phyloP scores from a whole-genome alignment of 2,329 filamentous ascomycete species.

The Trichophyton equinum region DNA sequence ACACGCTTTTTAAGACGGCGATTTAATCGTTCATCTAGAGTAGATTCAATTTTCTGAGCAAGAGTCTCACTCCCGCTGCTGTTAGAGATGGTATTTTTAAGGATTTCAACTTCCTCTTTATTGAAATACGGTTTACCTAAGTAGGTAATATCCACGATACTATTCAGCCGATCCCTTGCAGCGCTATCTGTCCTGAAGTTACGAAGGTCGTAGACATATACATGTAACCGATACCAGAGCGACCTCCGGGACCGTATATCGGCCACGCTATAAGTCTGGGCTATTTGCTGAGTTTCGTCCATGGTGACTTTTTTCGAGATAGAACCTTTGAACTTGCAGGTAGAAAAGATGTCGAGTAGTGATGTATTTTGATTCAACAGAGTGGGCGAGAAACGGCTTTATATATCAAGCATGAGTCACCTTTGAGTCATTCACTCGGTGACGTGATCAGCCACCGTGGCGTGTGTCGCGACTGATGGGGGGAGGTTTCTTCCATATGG shows the following conservation, averaged over 20 bases:
- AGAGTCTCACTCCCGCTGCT: conserved; percentile 1
- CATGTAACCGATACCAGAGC: conserved; percentile 18
- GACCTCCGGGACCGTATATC: conserved; percentile 6
- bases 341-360: neutral
- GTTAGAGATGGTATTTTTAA: conserved; percentile 2
- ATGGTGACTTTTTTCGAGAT: neutral
- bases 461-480: too few relatives aligned
- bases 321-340: neutral
- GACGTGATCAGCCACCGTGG: neutral
- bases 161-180: conserved; percentile 14
- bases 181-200: conserved; percentile 12
- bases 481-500: too few relatives aligned
- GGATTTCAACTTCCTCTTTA: conserved; percentile 11
- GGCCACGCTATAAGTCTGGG: conserved; percentile 4
- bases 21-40: conserved; percentile 8
- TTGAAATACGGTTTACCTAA: conserved; percentile 18
- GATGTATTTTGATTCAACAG: neutral
- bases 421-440: neutral
- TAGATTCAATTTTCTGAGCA: conserved; percentile 3
- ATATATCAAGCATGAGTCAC: neutral
- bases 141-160: conserved; percentile 15
- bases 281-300: neutral
- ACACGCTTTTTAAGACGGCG: conserved; percentile 21
- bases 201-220: conserved; percentile 17
- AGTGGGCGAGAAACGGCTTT: neutral